Conservation (phyloP, 164 flowering plant species). For the Platanus orientalis region DNA sequence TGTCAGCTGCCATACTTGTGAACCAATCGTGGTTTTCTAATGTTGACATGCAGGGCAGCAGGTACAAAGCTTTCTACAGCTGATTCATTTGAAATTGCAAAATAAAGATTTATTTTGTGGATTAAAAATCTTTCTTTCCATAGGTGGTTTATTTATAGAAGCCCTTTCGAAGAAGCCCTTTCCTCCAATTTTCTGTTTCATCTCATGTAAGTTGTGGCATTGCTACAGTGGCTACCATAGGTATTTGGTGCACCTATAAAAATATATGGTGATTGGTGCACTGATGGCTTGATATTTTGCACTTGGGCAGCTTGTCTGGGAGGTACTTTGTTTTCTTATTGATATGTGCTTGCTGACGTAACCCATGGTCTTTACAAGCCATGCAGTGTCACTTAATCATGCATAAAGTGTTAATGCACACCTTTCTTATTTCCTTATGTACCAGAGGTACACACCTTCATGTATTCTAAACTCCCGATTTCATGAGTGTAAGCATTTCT, state of each 20-base stretch:
- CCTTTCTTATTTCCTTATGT: neutral
- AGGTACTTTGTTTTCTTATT: neutral
- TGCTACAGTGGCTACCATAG: neutral
- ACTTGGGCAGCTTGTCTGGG: slow-evolving; percentile 7
- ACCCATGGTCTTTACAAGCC: neutral
- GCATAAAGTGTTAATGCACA: neutral
- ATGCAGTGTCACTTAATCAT: neutral
- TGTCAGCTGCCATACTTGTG: slow-evolving; percentile 1
- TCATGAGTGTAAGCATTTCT: neutral
- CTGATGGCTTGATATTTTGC: neutral
- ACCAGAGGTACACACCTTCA: no score
- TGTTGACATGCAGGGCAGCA: slow-evolving; percentile 5
- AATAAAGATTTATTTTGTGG: neutral
- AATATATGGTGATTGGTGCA: neutral
- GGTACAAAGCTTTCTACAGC: neutral
- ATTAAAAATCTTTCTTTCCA: slow-evolving; percentile 5
- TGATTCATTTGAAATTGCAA: slow-evolving; percentile 5
- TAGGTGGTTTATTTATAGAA: neutral
- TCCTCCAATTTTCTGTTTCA: neutral
- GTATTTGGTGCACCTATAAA: neutral
- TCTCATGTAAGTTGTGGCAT: neutral
- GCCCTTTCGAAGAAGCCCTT: neutral
- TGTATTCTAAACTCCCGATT: neutral
- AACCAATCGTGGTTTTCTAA: slow-evolving; percentile 2
- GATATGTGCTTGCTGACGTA: no score